Evolutionary conservation across 2,329 filamentous ascomycete genomes (phyloP).

Genomic region (Talaromyces sp.): DNA sequence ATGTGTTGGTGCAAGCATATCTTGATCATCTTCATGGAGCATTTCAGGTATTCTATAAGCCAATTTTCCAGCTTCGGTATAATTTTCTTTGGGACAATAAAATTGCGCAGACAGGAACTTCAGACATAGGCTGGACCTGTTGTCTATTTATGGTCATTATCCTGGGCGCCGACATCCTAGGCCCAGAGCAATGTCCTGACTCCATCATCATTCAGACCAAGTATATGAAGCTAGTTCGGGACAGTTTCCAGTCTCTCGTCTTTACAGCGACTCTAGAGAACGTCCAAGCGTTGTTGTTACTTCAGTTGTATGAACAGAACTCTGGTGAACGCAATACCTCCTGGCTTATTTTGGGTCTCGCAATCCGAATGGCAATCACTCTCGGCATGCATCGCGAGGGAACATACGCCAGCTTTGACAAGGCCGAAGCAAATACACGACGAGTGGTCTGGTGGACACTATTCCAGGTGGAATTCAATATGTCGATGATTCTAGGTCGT

Average conservation of each 20-base stretch:
- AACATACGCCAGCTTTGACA: slow-evolving; percentile 28
- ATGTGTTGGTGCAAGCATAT: slow-evolving; percentile 34
- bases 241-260: slow-evolving; percentile 29
- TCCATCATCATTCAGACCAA: slow-evolving; percentile 28
- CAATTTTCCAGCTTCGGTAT: slow-evolving; percentile 37
- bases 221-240: slow-evolving; percentile 24
- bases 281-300: slow-evolving; percentile 31
- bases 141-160: slow-evolving; percentile 40
- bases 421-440: slow-evolving; percentile 33
- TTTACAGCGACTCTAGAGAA: slow-evolving; percentile 33
- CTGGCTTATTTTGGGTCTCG: slow-evolving; percentile 29
- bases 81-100: slow-evolving; percentile 25
- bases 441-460: slow-evolving; percentile 40
- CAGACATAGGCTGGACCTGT: slow-evolving; percentile 36
- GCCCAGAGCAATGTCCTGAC: slow-evolving; percentile 19
- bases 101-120: slow-evolving; percentile 15
- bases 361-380: slow-evolving; percentile 28
- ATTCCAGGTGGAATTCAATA: slow-evolving; percentile 38
- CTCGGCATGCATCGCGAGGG: slow-evolving; percentile 29
- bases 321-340: slow-evolving; percentile 40
- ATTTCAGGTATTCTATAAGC: slow-evolving; percentile 37
- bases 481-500: slow-evolving; percentile 36
- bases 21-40: slow-evolving; percentile 37
- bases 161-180: slow-evolving; percentile 33
- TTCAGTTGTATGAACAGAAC: slow-evolving; percentile 38